These are phyloP conservation scores for Cladosporium sp. DNA, from an alignment of 2,329 filamentous ascomycete species.

Conservation along the genomic window DNA sequence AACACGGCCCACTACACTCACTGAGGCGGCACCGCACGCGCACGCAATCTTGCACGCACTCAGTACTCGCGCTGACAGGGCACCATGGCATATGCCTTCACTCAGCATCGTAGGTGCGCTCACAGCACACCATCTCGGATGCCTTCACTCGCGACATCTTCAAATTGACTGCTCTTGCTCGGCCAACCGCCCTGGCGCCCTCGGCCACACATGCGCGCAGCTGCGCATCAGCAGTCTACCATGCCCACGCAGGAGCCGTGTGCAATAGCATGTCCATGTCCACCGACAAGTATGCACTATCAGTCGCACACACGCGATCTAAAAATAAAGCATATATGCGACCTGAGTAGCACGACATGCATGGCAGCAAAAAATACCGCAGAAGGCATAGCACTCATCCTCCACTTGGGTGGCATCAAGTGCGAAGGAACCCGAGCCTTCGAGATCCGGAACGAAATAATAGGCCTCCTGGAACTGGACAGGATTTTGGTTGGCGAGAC, in stretches of 20 bases:
- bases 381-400: not conserved
- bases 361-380: not conserved
- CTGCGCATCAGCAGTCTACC: not conserved
- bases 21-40: not conserved
- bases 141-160: not conserved
- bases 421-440: not conserved
- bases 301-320: not conserved
- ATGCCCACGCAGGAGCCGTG: not conserved
- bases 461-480: not conserved
- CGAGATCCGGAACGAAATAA: not conserved
- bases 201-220: not conserved
- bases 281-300: no score
- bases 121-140: not conserved
- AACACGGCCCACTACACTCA: not conserved
- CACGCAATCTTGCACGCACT: not conserved
- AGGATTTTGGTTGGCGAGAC: not conserved
- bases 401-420: not conserved
- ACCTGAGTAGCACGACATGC: not conserved
- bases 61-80: not conserved
- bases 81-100: not conserved
- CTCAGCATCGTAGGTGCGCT: not conserved
- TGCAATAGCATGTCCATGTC: not conserved
- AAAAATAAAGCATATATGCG: not conserved
- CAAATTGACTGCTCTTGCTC: not conserved
- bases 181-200: not conserved